A percentile compares a stretch with the other conserved stretches of the same genome.
phyloP scores from a whole-genome alignment of 371 early-diverging fungal species.

The Mortierella sp. region DNA sequence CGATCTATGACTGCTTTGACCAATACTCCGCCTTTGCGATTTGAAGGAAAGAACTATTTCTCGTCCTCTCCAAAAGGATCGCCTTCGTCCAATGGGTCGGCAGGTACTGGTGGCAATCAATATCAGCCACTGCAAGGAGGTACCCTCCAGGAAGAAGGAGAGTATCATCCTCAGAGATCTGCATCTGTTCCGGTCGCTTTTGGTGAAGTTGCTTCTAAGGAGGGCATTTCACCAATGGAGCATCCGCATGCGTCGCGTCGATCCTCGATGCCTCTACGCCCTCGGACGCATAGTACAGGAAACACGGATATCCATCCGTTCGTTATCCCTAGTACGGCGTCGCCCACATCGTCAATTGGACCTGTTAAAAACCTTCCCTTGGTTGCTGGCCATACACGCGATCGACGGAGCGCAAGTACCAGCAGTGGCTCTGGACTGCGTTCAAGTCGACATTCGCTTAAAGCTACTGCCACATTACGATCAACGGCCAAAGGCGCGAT shows the following conservation, averaged over 20 bases:
- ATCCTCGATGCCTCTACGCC: constrained; percentile 53
- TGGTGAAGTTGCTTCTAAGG: constrained; percentile 32
- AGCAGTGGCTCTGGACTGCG: constrained; percentile 49
- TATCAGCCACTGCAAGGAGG: constrained; percentile 13
- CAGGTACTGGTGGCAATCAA: constrained; percentile 24
- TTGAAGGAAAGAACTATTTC: constrained; percentile 55
- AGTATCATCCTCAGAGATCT: constrained; percentile 50
- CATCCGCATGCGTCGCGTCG: constrained; percentile 25
- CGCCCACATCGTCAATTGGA: constrained; percentile 42
- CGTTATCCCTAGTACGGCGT: constrained; percentile 31
- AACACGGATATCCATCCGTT: constrained; percentile 51
- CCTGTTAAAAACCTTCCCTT: constrained; percentile 31
- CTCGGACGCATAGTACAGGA: constrained; percentile 49
- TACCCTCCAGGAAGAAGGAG: constrained; percentile 33
- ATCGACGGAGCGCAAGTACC: constrained; percentile 43
- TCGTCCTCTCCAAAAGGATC: constrained; percentile 52
- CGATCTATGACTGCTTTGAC: constrained; percentile 48
- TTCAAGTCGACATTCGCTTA: constrained; percentile 52
- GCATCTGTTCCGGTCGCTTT: constrained; percentile 55
- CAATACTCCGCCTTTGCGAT: constrained; percentile 47
- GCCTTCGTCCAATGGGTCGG: constrained; percentile 42
- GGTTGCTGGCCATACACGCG: constrained; percentile 35
- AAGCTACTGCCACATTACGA: constrained; percentile 53
- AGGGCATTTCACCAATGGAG: constrained; percentile 19
- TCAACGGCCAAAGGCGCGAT: constrained; percentile 48